Evolutionary conservation across 2,329 filamentous ascomycete genomes (phyloP), one percentile per base, ranked within the genome.

Genomic region (Verticillium isaacii): DNA sequence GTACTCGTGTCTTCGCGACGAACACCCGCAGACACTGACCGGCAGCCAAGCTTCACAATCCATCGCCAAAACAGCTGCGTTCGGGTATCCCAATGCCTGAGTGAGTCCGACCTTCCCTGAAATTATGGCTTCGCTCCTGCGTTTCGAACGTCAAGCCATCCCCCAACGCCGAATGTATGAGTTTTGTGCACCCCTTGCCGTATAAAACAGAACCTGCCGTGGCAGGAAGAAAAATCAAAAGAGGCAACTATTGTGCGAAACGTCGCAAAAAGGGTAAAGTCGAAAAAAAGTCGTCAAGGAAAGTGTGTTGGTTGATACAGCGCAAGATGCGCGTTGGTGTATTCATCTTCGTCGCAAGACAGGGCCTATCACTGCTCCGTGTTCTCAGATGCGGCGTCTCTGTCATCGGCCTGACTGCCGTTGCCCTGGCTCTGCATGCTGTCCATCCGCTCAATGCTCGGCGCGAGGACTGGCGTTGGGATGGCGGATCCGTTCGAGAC

Each of bases 381-480:
- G 73, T 91, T 93, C 77, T 94, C 88, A 4, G 92, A 92, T 23
- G 89, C 89, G 19, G 81, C 84, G 59, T 86, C 86, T 71, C 90
- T 89, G 67, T 88, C 88, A 61, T 85, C 89, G 12, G 58, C 58
- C 72, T 87, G 86, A 64, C 83, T 88, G 68, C 86, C 78, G 60
- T 79, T 81, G n/a, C 78, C 81, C 68, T 82, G 79, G 64, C 82
- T 85, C 71, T 85, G 83, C 75, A 78, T 83, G 74, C 80, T 89
- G 68, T 81, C 83, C 65, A 75, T 79, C 65, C 78, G 82, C 75
- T 82, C 88, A 87, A 84, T 91, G 66, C 71, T 77, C 54, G 77
- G 78, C 25, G 71, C 71, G 37, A 73, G 73, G 50, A 79, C 69
- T 5, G 45, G 19, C 19, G 45, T 19, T 23, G 45, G 45, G 11